These are phyloP conservation scores for Metschnikowia gelsemii DNA, from an alignment of 805 yeast genomes.

Conservation along the genomic window DNA sequence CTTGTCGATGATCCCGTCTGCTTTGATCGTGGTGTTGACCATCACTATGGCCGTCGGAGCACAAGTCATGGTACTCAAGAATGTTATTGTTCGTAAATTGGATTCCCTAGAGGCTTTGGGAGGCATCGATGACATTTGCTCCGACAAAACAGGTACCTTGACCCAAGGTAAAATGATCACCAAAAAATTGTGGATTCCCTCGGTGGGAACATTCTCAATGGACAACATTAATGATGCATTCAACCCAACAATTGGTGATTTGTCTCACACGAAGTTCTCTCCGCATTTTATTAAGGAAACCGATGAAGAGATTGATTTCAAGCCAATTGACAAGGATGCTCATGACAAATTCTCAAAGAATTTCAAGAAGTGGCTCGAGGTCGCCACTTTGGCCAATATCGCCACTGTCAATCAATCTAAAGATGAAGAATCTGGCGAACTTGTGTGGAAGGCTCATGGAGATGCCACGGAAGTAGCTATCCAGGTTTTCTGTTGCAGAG, in stretches of 20 bases:
- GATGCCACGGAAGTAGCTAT: conserved; percentile 24
- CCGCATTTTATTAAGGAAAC: conserved; percentile 38
- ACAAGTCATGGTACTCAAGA: conserved; percentile 62
- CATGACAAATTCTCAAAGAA: conserved; percentile 23
- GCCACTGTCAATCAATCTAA: conserved; percentile 58
- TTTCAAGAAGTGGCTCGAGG: conserved; percentile 52
- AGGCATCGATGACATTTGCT: conserved; percentile 75
- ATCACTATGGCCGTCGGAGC: conserved; percentile 86
- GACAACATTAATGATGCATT: conserved; percentile 57
- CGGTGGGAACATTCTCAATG: conserved; percentile 55
- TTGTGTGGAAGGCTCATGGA: conserved; percentile 26
- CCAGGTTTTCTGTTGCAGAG: conserved; percentile 22
- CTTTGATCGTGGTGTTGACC: conserved; percentile 77
- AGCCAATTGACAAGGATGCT: conserved; percentile 20
- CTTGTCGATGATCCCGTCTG: conserved; percentile 78
- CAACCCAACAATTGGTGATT: conserved; percentile 60
- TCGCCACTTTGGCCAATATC: conserved; percentile 78
- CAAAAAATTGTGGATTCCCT: conserved; percentile 67
- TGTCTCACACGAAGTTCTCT: conserved; percentile 33
- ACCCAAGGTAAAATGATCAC: conserved; percentile 80
- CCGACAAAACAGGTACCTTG: conserved; percentile 81
- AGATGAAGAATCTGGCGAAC: conserved; percentile 38
- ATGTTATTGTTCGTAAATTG: conserved; percentile 72
- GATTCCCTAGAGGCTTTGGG: conserved; percentile 80
- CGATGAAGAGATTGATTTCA: conserved; percentile 38